A percentile compares a stretch with the other conserved stretches of the same genome.
These are phyloP conservation scores for Butyriboletus loyo DNA, from an alignment of 768 basidiomycete species.

Conservation along the genomic window DNA sequence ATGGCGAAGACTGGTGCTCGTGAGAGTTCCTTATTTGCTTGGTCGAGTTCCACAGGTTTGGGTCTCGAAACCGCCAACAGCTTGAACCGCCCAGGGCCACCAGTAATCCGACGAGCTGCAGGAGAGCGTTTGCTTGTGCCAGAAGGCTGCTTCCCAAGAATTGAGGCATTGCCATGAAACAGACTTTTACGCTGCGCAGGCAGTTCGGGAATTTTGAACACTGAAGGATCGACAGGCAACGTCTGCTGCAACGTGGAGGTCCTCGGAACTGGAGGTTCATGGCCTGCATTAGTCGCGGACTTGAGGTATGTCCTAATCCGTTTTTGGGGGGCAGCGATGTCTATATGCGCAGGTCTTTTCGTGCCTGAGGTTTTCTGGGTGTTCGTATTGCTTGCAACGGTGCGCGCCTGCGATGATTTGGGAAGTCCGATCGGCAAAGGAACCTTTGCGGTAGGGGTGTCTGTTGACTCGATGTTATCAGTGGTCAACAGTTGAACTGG, in stretches of 20 bases:
- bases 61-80: slow-evolving; percentile 2
- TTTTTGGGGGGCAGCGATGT: slow-evolving; percentile 10
- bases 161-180: neutral
- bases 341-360: slow-evolving; percentile 25
- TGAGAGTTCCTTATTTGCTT: neutral
- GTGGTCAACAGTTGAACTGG: neutral
- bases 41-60: neutral
- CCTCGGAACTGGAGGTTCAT: neutral
- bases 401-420: neutral
- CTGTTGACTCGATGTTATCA: neutral
- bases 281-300: neutral
- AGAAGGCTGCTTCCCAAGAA: neutral
- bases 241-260: neutral
- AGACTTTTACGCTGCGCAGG: neutral
- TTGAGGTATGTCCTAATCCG: slow-evolving; percentile 6
- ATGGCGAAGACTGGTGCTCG: neutral
- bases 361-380: neutral
- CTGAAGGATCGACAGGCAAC: neutral
- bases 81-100: slow-evolving; percentile 16
- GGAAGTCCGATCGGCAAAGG: neutral
- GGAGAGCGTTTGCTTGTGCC: neutral
- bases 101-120: neutral
- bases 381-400: neutral
- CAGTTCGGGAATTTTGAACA: slow-evolving; percentile 6
- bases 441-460: neutral